These are phyloP conservation scores for Paxillus involutus DNA, from an alignment of 768 basidiomycete genomes.

Conservation along the genomic window DNA sequence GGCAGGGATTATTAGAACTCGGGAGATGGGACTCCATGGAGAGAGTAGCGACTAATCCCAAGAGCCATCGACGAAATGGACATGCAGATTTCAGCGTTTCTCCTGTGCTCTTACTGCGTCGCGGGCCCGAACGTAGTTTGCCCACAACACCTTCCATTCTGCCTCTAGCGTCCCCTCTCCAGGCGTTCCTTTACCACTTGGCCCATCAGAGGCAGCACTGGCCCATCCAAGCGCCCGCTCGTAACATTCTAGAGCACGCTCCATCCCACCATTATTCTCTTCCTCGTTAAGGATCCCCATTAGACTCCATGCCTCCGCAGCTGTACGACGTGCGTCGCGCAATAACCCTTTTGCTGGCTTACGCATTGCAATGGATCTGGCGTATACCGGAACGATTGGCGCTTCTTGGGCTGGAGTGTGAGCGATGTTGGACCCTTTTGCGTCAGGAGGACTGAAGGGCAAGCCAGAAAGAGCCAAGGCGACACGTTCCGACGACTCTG, in stretches of 20 bases:
- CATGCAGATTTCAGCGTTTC: neutral
- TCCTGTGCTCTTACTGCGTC: conserved; percentile 17
- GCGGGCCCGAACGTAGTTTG: conserved; percentile 58
- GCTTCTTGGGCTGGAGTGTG: conserved; percentile 39
- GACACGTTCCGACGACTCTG: conserved; percentile 67
- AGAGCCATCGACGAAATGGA: neutral
- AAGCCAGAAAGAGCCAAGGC: conserved; percentile 51
- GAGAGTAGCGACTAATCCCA: neutral
- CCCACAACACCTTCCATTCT: conserved; percentile 61
- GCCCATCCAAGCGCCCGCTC: conserved; percentile 72
- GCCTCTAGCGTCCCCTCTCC: conserved; percentile 54
- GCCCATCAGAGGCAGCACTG: conserved; percentile 40
- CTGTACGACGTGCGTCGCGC: conserved; percentile 67
- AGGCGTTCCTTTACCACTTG: conserved; percentile 39
- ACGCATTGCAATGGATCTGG: conserved; percentile 48
- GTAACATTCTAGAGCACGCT: conserved; percentile 58
- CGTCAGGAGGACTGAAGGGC: conserved; percentile 34
- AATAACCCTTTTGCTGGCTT: conserved; percentile 57
- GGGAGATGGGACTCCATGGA: neutral
- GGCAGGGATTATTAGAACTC: neutral
- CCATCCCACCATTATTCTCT: conserved; percentile 27
- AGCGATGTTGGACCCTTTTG: conserved; percentile 32
- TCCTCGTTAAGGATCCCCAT: conserved; percentile 64
- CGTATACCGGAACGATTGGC: conserved; percentile 44
- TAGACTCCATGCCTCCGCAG: conserved; percentile 75